Evolutionary conservation across 345 rosid species (phyloP), one percentile per base, ranked within the genome.

Genomic region (Camelina neglecta): DNA sequence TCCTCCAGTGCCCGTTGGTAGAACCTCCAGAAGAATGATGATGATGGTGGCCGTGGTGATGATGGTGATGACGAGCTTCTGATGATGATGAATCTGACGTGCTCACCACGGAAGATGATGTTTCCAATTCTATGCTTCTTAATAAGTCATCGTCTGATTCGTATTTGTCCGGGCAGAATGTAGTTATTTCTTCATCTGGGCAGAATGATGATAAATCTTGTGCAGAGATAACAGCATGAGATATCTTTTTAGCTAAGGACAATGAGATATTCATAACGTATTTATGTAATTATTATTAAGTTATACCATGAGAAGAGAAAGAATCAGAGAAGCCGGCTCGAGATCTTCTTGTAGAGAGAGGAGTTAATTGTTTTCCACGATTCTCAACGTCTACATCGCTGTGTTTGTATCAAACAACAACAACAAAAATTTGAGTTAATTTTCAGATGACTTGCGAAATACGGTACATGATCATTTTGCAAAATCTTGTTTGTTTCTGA

Each of bases 251-350:
- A 73, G 62, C 11, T 49, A 65, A 31, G 63, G 13, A 58, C 29
- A 71, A 41, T 20, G 18, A 13, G 6, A 47, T 47, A 2, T 42
- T 44, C 12, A 12, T 49, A 50, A 10, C 60, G 20, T 61, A 72
- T 5, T 35, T 58, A 21, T 71, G 58, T 0, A 58, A 8, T 11
- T 11, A 3, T 21, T 26, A 26, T 11, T 24, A 2, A 15, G 2
- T 60, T n/a, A n/a, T 84, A 89, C 94, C 90, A 45, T 76, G 75
- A 70, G 82, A 61, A 39, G 85, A 76, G 63, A 81, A 74, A 16
- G 87, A 81, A 60, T 78, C 85, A 23, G 90, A 81, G 67, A 79
- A 85, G 47, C 90, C 86, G 1, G 81, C 81, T 74, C 85, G 82
- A 62, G 64, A 44, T 76, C 79, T 71, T 70, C 85, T 80, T 65